A percentile compares a stretch with the other conserved stretches of the same genome.
phyloP scores from a whole-genome alignment of 441 rosid species.

The Gossypium schwendimanii region DNA sequence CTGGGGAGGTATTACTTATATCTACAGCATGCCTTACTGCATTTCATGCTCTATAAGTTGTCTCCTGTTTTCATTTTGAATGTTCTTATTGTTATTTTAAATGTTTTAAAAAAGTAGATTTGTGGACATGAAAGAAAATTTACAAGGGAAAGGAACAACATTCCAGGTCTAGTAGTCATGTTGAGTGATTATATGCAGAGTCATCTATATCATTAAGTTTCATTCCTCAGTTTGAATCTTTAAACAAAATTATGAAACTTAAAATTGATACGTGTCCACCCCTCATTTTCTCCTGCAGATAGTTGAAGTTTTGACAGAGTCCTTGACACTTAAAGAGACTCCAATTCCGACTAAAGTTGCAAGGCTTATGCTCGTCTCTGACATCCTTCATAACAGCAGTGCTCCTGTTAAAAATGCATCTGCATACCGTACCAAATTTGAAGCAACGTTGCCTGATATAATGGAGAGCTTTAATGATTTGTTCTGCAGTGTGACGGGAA shows the following conservation, averaged over 20 bases:
- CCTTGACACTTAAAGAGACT: constrained; percentile 94
- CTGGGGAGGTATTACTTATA: constrained; percentile 14
- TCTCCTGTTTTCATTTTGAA: background rate
- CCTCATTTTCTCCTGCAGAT: constrained; percentile 40
- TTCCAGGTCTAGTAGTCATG: background rate
- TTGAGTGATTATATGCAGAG: constrained; percentile 1
- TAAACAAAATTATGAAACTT: background rate
- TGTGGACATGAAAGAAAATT: background rate
- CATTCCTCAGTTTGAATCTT: background rate
- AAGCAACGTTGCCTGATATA: constrained; percentile 82
- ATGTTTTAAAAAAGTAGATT: background rate
- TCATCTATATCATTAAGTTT: background rate
- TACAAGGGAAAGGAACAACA: background rate
- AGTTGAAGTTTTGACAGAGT: constrained; percentile 95
- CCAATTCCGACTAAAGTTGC: constrained; percentile 98
- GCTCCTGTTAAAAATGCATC: constrained; percentile 99
- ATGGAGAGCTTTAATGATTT: constrained; percentile 99
- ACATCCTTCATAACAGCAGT: constrained; percentile 94
- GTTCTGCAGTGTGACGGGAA: constrained; percentile 89
- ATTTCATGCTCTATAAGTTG: background rate
- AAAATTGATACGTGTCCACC: background rate
- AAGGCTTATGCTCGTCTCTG: constrained; percentile 98
- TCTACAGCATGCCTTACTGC: background rate
- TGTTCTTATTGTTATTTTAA: background rate
- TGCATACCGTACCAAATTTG: constrained; percentile 97